Evolutionary conservation across 2,329 filamentous ascomycete species (phyloP).

Genomic region (Arthrinium phaeospermum): DNA sequence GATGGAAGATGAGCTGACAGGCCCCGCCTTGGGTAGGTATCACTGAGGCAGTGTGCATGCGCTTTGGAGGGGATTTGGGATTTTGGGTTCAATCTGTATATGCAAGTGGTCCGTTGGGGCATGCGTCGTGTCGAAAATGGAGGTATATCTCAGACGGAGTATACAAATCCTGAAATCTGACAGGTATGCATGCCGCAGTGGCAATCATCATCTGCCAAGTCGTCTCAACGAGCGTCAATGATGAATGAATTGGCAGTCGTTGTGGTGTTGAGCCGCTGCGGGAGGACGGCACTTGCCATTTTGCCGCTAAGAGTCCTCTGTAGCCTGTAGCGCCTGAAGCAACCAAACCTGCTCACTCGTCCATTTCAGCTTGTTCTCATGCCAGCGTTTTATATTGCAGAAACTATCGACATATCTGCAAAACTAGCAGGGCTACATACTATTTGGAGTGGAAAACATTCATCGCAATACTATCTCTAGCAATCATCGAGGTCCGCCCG

Average conservation of each 20-base stretch:
- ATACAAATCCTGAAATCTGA: background rate
- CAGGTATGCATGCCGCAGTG: background rate
- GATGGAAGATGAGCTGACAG: slow-evolving; percentile 12
- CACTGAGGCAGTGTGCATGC: slow-evolving; percentile 5
- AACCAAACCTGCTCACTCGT: background rate
- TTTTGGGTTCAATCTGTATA: background rate
- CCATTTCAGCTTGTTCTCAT: background rate
- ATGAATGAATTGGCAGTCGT: background rate
- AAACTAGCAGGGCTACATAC: background rate
- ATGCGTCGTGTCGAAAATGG: background rate
- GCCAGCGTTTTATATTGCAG: background rate
- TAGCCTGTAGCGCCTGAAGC: background rate
- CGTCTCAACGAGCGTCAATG: background rate
- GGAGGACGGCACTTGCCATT: background rate
- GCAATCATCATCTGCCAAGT: background rate
- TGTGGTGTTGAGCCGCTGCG: background rate
- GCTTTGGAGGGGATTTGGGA: background rate
- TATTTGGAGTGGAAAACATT: background rate
- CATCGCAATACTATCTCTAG: background rate
- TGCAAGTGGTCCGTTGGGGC: background rate
- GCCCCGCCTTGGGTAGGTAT: background rate
- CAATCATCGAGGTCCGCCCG: background rate
- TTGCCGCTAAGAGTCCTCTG: background rate
- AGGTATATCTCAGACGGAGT: background rate
- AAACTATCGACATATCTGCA: background rate